A percentile compares a stretch with the other conserved stretches of the same genome.
Conservation (phyloP, 768 basidiomycete species). For the Suillus brevipes region DNA sequence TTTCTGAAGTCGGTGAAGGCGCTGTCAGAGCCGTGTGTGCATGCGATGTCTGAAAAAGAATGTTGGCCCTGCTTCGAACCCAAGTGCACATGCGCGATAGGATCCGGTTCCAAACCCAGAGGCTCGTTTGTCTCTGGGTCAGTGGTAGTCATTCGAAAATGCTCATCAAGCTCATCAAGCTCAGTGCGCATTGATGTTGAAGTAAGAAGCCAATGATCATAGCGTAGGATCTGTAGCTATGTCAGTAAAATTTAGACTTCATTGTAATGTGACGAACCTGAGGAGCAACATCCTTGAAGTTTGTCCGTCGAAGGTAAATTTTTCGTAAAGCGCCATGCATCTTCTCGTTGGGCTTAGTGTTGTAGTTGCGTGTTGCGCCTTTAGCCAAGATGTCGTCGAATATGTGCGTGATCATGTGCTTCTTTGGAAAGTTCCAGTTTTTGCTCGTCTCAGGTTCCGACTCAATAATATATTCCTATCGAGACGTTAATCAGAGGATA, state of each 20-base stretch:
- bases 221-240: constrained; percentile 4
- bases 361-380: constrained; percentile 34
- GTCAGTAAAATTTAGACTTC: background rate
- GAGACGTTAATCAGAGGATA: background rate
- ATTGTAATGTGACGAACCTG: constrained; percentile 28
- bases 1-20: background rate
- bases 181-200: constrained; percentile 7
- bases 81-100: background rate
- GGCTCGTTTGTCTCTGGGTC: background rate
- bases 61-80: background rate
- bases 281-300: constrained; percentile 33
- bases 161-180: background rate
- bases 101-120: background rate
- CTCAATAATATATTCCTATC: background rate
- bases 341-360: constrained; percentile 34
- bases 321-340: constrained; percentile 27
- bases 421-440: constrained; percentile 37
- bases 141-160: background rate
- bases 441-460: background rate
- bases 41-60: background rate
- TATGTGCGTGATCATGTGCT: constrained; percentile 31
- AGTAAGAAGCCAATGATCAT: background rate
- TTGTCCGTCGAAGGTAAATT: constrained; percentile 29
- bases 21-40: background rate
- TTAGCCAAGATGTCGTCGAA: constrained; percentile 35